Evolutionary conservation across 192 early-diverging fungal genomes (phyloP), one percentile per base, ranked within the genome.

Genomic region (Obelidium mucronatum): DNA sequence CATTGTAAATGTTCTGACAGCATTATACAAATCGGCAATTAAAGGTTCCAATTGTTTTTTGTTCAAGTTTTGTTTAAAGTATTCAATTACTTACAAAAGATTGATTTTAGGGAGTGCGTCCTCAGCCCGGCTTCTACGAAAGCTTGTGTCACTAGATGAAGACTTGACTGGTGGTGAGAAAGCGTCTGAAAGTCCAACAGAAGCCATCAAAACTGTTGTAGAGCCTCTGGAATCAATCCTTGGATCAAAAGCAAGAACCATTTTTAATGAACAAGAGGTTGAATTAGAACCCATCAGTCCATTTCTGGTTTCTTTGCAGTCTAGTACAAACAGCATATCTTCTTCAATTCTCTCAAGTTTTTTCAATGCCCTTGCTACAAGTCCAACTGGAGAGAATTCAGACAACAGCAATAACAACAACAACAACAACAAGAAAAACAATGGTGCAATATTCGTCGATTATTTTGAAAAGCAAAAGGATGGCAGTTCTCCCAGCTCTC

Each of bases 131-230:
- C 37, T 72, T 2, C 35, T 72, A 24, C 24, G 36, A 58, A 72
- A 58, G 37, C 34, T 72, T 19, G 34, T 72, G 30, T 31, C 69
- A 35, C n/a, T 58, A 3, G 69, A 72, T 26, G 69, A 72, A 58
- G 53, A 72, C 13, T 51, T 67, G 31, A 11, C 15, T n/a, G 19
- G n/a, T 13, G 13, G 13, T 52, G 51, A 52, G 51, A n/a, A 60
- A 31, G 17, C 33, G 19, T 31, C 1, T n/a, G 17, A 69, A 69
- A 6, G 11, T 1, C 19, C 40, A 19, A 22, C 24, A 22, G 48
- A 53, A 51, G 53, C 40, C 6, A 8, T 26, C 22, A 69, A 52
- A 69, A 52, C 67, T 19, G 22, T 65, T 39, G 17, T 39, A 40
- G 40, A 39, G 15, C 22, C 63, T 13, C 30, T 65, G 15, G 31